Percentiles rank a stretch among this genome's conserved stretches.
Evolutionary conservation across 2,329 filamentous ascomycete species (phyloP).

Genomic region (Cercospora zeae-maydis): DNA sequence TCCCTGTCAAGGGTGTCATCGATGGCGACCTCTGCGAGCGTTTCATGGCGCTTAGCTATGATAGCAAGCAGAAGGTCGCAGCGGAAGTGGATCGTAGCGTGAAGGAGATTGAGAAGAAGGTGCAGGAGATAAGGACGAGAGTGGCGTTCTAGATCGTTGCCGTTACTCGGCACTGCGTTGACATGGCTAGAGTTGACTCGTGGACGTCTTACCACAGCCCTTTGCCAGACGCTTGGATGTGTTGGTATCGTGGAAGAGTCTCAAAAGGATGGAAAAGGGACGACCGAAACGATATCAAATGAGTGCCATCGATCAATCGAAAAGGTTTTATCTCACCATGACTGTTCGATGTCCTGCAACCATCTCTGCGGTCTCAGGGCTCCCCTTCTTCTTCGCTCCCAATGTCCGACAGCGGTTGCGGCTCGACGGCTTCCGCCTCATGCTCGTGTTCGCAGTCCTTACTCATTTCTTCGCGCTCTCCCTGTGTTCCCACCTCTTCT

Average conservation of each 20-base stretch:
- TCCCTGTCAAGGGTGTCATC: slow-evolving; percentile 92
- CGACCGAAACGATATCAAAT: background rate
- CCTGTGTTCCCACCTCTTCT: background rate
- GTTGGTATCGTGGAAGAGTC: background rate
- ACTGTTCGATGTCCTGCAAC: background rate
- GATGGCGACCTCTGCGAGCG: slow-evolving; percentile 96
- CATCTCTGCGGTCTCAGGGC: background rate
- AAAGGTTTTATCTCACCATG: background rate
- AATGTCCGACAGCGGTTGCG: background rate
- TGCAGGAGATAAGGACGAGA: slow-evolving; percentile 47
- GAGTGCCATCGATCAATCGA: background rate
- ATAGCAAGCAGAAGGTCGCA: slow-evolving; percentile 94
- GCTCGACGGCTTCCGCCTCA: background rate
- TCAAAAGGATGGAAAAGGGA: background rate
- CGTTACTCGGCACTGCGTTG: background rate
- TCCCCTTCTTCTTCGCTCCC: background rate
- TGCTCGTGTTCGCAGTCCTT: background rate
- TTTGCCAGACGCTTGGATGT: no score
- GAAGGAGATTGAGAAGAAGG: slow-evolving; percentile 91
- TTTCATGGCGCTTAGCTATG: slow-evolving; percentile 75
- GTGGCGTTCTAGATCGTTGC: slow-evolving; percentile 34
- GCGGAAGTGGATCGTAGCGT: slow-evolving; percentile 87
- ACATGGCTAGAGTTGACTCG: background rate
- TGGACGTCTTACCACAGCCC: background rate
- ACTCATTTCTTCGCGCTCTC: background rate